A percentile compares a stretch with the other conserved stretches of the same genome.
These are phyloP conservation scores for Coemansia sp. DNA, from an alignment of 192 early-diverging fungal species.

Conservation along the genomic window DNA sequence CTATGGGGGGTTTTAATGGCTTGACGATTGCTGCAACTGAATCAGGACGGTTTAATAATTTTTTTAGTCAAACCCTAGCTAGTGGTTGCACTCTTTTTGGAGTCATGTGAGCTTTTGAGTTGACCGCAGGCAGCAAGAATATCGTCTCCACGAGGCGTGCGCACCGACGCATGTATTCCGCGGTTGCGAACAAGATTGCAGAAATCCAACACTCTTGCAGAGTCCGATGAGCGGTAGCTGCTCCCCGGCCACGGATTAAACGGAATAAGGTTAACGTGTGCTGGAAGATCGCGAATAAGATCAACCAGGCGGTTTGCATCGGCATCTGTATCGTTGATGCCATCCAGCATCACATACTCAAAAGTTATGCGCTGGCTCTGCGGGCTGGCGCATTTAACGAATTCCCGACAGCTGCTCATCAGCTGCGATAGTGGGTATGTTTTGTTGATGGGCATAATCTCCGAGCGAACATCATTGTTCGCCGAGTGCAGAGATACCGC, in stretches of 20 bases:
- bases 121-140: constrained; percentile 83
- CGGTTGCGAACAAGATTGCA: constrained; percentile 48
- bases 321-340: constrained; percentile 72
- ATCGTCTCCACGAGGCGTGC: constrained; percentile 67
- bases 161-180: constrained; percentile 59
- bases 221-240: constrained; percentile 58
- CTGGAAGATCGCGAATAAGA: constrained; percentile 61
- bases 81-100: neutral
- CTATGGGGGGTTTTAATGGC: no score
- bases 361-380: constrained; percentile 77
- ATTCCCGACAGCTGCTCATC: constrained; percentile 67
- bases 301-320: constrained; percentile 68
- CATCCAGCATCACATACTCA: constrained; percentile 88
- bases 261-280: constrained; percentile 78
- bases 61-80: no score
- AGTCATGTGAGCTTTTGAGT: constrained; percentile 44
- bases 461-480: constrained; percentile 68
- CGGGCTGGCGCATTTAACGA: constrained; percentile 52
- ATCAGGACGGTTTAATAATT: no score
- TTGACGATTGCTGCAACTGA: no score
- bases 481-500: constrained; percentile 86
- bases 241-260: constrained; percentile 89
- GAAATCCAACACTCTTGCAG: constrained; percentile 58
- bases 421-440: constrained; percentile 72
- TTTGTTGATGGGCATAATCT: constrained; percentile 83